Evolutionary conservation across 2,329 filamentous ascomycete genomes (phyloP).

Genomic region (Sclerotiophoma versabilis): DNA sequence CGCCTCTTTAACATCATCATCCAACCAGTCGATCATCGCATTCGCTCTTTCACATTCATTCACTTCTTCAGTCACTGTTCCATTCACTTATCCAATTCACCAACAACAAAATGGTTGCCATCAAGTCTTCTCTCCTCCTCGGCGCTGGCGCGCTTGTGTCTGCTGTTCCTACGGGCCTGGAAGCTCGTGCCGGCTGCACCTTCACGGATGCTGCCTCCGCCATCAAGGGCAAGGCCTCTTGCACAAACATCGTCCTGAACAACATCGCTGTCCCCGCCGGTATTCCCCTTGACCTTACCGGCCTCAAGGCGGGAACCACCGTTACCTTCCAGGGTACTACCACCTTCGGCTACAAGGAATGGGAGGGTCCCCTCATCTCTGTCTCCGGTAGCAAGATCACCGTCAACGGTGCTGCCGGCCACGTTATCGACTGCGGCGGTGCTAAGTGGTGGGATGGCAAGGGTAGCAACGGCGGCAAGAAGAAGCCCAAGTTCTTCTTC

Average conservation of each 20-base stretch:
- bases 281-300: constrained; percentile 65
- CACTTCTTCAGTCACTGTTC: constrained; percentile 16
- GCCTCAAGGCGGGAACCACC: constrained; percentile 59
- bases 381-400: constrained; percentile 66
- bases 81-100: too few relatives aligned
- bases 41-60: constrained; percentile 15
- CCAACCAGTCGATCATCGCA: constrained; percentile 21
- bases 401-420: constrained; percentile 64
- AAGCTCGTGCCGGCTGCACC: constrained; percentile 56
- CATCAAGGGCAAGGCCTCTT: constrained; percentile 58
- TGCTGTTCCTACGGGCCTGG: constrained; percentile 40
- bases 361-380: constrained; percentile 69
- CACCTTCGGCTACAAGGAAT: constrained; percentile 71
- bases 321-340: constrained; percentile 71
- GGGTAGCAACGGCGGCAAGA: constrained; percentile 57
- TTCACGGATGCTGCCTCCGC: constrained; percentile 61
- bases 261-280: constrained; percentile 65
- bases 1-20: constrained; percentile 1
- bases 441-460: constrained; percentile 60
- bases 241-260: constrained; percentile 62
- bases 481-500: constrained; percentile 61
- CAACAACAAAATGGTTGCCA: constrained; percentile 31
- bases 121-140: constrained; percentile 30
- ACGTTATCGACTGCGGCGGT: constrained; percentile 65
- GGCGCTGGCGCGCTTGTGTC: constrained; percentile 41